These are phyloP conservation scores for Carex scoparia DNA, from an alignment of 176 grass and related monocot genomes.

Conservation along the genomic window DNA sequence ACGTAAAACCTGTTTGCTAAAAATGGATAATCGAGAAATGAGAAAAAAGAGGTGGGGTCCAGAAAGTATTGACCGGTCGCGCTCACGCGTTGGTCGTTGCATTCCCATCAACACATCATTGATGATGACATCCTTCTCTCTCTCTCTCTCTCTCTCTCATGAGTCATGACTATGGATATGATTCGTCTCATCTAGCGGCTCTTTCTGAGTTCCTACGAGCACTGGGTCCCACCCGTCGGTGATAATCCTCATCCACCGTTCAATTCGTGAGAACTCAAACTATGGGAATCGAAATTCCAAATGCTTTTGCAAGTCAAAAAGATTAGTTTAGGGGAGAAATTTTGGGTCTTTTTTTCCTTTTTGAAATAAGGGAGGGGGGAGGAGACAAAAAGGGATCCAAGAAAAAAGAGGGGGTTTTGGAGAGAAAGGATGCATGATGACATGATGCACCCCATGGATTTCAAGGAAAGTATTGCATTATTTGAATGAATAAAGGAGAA, in stretches of 20 bases:
- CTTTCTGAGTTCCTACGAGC: background rate
- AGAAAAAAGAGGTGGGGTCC: background rate
- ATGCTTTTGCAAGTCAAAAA: background rate
- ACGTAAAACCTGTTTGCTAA: background rate
- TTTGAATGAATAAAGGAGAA: conserved; percentile 9
- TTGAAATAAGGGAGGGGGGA: background rate
- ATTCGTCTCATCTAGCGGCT: background rate
- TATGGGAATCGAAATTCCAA: background rate
- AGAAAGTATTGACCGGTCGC: conserved; percentile 10
- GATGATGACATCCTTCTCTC: conserved; percentile 4
- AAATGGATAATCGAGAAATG: background rate
- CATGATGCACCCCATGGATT: background rate
- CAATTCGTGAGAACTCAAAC: background rate
- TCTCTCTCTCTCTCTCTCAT: background rate
- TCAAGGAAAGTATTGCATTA: conserved; percentile 10
- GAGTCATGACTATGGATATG: background rate
- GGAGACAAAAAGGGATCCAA: conserved; percentile 28
- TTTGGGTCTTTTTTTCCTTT: background rate
- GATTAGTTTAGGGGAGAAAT: background rate
- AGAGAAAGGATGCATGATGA: conserved; percentile 19
- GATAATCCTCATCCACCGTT: too few species aligned
- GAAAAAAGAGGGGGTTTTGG: conserved; percentile 15
- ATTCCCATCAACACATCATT: conserved; percentile 14
- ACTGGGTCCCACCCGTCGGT: background rate
- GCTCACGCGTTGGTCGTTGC: conserved; percentile 21